Evolutionary conservation across 2,329 filamentous ascomycete species (phyloP).

Genomic region (Hypoxylon sp.): DNA sequence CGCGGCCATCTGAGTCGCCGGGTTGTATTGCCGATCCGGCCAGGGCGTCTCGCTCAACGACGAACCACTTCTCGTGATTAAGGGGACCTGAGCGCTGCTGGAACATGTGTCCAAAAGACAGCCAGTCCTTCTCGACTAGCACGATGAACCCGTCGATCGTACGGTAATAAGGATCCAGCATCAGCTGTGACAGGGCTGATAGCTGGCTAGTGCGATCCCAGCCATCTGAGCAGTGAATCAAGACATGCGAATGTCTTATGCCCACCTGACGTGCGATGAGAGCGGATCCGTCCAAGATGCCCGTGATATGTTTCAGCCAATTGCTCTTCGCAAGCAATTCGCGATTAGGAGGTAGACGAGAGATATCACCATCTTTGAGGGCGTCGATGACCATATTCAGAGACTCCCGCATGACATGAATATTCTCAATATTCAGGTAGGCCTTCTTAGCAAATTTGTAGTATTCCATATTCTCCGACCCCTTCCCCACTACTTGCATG

Average conservation of each 20-base stretch:
- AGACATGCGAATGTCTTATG: constrained; percentile 89
- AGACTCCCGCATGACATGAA: constrained; percentile 96
- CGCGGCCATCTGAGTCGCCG: constrained; percentile 66
- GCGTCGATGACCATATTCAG: constrained; percentile 87
- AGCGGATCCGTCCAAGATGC: constrained; percentile 83
- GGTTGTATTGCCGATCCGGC: constrained; percentile 70
- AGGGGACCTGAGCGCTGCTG: constrained; percentile 88
- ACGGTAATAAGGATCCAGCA: constrained; percentile 94
- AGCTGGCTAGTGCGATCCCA: constrained; percentile 98
- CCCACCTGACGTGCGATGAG: constrained; percentile 89
- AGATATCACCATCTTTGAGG: constrained; percentile 90
- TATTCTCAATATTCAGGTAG: constrained; percentile 96
- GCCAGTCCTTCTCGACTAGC: constrained; percentile 95
- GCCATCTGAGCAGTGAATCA: constrained; percentile 98
- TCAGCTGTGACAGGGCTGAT: constrained; percentile 88
- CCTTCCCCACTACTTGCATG: constrained; percentile 91
- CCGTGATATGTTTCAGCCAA: constrained; percentile 90
- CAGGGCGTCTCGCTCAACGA: constrained; percentile 81
- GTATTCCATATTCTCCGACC: constrained; percentile 97
- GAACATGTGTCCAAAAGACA: constrained; percentile 98
- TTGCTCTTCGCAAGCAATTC: constrained; percentile 83
- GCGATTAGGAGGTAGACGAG: constrained; percentile 80
- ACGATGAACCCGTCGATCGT: constrained; percentile 95
- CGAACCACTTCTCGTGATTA: constrained; percentile 93
- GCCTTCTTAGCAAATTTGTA: constrained; percentile 92